Percentiles rank a stretch among this genome's conserved stretches.
These are phyloP conservation scores for Apiotrichum veenhuisii DNA, from an alignment of 1,284 basidiomycete species.

Conservation along the genomic window DNA sequence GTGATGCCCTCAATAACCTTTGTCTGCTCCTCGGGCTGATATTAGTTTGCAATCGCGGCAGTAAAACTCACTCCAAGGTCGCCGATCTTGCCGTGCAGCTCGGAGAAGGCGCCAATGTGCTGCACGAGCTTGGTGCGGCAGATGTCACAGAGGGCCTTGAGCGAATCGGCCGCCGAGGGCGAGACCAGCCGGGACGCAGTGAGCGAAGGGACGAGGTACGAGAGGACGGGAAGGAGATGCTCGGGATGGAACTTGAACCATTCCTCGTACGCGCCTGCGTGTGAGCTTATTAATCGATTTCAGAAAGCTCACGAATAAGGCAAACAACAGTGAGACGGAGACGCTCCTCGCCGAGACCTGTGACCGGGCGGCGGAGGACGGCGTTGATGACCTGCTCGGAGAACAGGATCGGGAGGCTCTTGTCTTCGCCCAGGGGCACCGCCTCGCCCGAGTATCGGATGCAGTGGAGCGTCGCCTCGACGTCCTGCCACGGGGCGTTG, in stretches of 20 bases:
- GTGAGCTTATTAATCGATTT: not conserved
- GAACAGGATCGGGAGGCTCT: slow-evolving; percentile 65
- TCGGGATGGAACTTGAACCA: slow-evolving; percentile 66
- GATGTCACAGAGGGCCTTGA: slow-evolving; percentile 79
- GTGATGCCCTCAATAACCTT: slow-evolving; percentile 86
- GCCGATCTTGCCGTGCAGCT: slow-evolving; percentile 69
- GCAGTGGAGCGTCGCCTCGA: slow-evolving; percentile 79
- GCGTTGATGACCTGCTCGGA: slow-evolving; percentile 59
- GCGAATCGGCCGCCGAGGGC: slow-evolving; percentile 68
- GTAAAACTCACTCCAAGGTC: slow-evolving; percentile 62
- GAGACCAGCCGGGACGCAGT: slow-evolving; percentile 67
- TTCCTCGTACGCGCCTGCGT: slow-evolving; percentile 60
- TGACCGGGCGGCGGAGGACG: slow-evolving; percentile 52
- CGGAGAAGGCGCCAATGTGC: slow-evolving; percentile 76
- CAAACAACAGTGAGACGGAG: slow-evolving; percentile 67
- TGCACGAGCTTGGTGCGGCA: slow-evolving; percentile 73
- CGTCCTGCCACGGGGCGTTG: slow-evolving; percentile 54
- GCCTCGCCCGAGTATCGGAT: slow-evolving; percentile 81
- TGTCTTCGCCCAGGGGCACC: slow-evolving; percentile 67
- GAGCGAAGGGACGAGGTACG: slow-evolving; percentile 60
- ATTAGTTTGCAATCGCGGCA: slow-evolving; percentile 1
- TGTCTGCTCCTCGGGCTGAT: slow-evolving; percentile 74
- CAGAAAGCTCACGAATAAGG: slow-evolving; percentile 59
- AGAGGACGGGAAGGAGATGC: slow-evolving; percentile 55
- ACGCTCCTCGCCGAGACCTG: slow-evolving; percentile 53